Evolutionary conservation across 202 grass and related monocot genomes (phyloP).

Genomic region (Schoenoplectus tabernaemontani): DNA sequence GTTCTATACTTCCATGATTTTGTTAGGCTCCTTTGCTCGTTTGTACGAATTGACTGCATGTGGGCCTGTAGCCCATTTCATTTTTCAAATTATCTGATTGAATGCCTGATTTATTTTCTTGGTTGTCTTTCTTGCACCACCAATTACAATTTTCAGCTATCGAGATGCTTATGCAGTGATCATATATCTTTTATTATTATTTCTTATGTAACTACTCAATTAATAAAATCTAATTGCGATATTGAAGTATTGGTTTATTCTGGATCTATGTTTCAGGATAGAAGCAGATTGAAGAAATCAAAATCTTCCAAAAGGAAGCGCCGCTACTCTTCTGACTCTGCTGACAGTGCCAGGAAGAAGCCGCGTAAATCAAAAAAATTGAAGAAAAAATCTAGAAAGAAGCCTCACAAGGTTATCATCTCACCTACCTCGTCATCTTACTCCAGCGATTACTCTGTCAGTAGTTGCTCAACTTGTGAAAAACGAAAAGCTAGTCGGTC

Average conservation of each 20-base stretch:
- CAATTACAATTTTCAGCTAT: neutral
- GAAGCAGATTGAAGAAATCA: slow-evolving; percentile 10
- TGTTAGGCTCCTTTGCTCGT: too few relatives aligned
- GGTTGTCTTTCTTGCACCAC: neutral
- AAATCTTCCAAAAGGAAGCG: slow-evolving; percentile 20
- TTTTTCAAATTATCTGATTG: neutral
- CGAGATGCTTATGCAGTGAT: neutral
- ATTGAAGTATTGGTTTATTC: neutral
- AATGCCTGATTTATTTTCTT: neutral
- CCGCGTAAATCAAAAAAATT: neutral
- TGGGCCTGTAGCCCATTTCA: neutral
- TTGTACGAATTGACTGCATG: too few relatives aligned
- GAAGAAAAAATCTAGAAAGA: slow-evolving; percentile 15
- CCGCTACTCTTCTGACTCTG: slow-evolving; percentile 11
- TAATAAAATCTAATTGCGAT: neutral
- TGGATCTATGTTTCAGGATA: slow-evolving; percentile 11
- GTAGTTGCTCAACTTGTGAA: slow-evolving; percentile 16
- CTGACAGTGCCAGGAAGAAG: slow-evolving; percentile 4
- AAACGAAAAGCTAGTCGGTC: neutral
- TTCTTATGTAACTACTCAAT: neutral
- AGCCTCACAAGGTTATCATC: neutral
- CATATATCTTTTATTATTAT: neutral
- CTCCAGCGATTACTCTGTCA: slow-evolving; percentile 9
- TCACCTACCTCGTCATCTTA: neutral
- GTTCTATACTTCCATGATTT: too few relatives aligned